Base-by-base conservation (phyloP, 768 basidiomycete species). In the Lentinus tigrinus region DNA sequence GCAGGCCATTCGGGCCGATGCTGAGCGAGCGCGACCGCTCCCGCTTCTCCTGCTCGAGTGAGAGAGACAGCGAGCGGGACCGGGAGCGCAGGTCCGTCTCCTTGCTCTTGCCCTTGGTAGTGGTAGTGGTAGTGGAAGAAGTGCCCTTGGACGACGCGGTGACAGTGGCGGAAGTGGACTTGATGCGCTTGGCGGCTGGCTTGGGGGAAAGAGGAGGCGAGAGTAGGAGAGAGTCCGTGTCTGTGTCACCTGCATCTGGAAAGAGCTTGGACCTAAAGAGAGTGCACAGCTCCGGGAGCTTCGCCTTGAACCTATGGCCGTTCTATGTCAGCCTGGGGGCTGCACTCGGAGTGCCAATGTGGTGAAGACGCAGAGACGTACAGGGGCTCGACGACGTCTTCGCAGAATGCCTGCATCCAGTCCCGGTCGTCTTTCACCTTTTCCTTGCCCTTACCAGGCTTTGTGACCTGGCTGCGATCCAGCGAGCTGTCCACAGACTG, bases 341-440 rank as follows among this genome's bases (percentile, higher is more conserved):
- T 23, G 11, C 21, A 8, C 21, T 9, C 24, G 14, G 43, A 56
- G 4, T 56, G 46, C 23, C 28, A 31, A 42, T 44, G 44, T 44
- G 53, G 54, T 27, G 46, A 54, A n/a, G 42, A 24, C 6, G 31
- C 3, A 21, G 11, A 49, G 37, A 74, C 84, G 52, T 65, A 90
- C 89, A 79, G 75, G 39, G 74, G 78, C 61, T 89, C 86, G 16
- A 92, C 83, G 47, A 88, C 65, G 24, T 85, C 81, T 64, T 86
- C 82, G 47, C 78, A 87, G 66, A 92, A 92, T 1, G 68, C 59
- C 67, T 92, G 91, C 73, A 83, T 85, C 90, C 91, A 92, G 63
- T 93, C 90, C 4, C 69, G 60, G 17, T 67, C 64, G 38, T 68
- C 65, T 27, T 56, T 37, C 34, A 17, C 43, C 50, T 64, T 64